Evolutionary conservation across 768 basidiomycete genomes (phyloP).

Genomic region (Amanita fuliginea): DNA sequence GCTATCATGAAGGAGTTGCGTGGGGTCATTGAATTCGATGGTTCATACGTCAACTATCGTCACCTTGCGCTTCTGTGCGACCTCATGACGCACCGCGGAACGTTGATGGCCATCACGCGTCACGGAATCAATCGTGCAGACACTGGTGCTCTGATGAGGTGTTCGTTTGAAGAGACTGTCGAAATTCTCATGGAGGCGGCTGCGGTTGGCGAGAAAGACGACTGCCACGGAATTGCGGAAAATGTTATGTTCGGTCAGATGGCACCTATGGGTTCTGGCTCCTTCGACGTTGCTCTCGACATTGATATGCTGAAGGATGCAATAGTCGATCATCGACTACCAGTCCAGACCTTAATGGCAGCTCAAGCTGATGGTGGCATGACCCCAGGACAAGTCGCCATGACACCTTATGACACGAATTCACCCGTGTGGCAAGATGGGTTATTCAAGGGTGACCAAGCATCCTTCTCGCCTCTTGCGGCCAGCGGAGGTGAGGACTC

Average conservation of each 20-base stretch:
- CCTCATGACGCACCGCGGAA: slow-evolving; percentile 93
- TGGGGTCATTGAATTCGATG: slow-evolving; percentile 96
- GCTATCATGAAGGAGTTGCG: slow-evolving; percentile 92
- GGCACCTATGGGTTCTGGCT: slow-evolving; percentile 99
- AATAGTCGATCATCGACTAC: slow-evolving; percentile 90
- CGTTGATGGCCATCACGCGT: slow-evolving; percentile 96
- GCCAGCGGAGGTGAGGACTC: slow-evolving; percentile 79
- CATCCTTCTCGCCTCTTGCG: slow-evolving; percentile 92
- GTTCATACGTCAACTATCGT: slow-evolving; percentile 98
- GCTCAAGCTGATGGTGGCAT: slow-evolving; percentile 79
- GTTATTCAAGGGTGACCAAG: slow-evolving; percentile 71
- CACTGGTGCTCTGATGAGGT: slow-evolving; percentile 97
- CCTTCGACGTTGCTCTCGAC: slow-evolving; percentile 92
- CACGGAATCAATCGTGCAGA: slow-evolving; percentile 99
- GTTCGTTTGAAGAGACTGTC: slow-evolving; percentile 99
- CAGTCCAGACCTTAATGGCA: slow-evolving; percentile 70
- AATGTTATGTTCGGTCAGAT: slow-evolving; percentile 99
- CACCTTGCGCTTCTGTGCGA: slow-evolving; percentile 96
- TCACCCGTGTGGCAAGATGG: slow-evolving; percentile 77
- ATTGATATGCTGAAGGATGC: slow-evolving; percentile 99
- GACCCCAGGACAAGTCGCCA: slow-evolving; percentile 84
- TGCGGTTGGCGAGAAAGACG: slow-evolving; percentile 95
- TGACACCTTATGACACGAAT: slow-evolving; percentile 95
- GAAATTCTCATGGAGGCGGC: slow-evolving; percentile 99
- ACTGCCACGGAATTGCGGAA: slow-evolving; percentile 97